Evolutionary conservation across 306 rosid genomes (phyloP), one percentile per base, ranked within the genome.

Genomic region (Ziziphus jujuba): DNA sequence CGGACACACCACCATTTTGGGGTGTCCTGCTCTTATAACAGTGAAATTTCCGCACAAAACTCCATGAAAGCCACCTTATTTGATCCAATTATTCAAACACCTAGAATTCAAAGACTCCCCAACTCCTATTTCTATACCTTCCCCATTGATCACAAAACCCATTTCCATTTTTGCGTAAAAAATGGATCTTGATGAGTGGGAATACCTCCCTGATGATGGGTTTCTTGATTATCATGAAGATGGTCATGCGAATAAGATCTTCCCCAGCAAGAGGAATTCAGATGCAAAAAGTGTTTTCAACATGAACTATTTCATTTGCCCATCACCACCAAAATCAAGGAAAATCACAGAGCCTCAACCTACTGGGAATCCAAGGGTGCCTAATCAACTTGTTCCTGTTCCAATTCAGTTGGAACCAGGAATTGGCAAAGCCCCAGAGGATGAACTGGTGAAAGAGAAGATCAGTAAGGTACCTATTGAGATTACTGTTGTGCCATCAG

Each of bases 161-260:
- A 21, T 12, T 17, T 22, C 33, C 17, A 9, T 0, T 3, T 1
- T 25, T 44, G 44, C 57, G 43, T n/a, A 38, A 24, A 4, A 13
- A 51, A 84, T 87, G 98, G 96, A 92, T 71, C 57, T 82, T 38
- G 86, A 81, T 49, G 98, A 78, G 71, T 92, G 98, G 98, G 96
- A 81, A 4, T 67, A 79, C 45, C 85, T 92, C 57, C 73, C 91
- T 24, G 88, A 90, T 63, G 88, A 81, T 70, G 80, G 81, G 2
- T 76, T 71, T 66, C 72, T 79, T 56, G 90, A 82, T 82, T 83
- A 70, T 80, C 80, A 73, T 25, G 91, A 81, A 15, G 87, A 76
- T 53, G 79, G 47, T n/a, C n/a, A n/a, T 35, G 83, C 74, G 65
- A 84, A 78, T 16, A 81, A 66, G 33, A 59, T 69, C 21, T 47